A percentile compares a stretch with the other conserved stretches of the same genome.
Conservation (phyloP, 2,329 filamentous ascomycete species). For the Aspergillus phoenicis region DNA sequence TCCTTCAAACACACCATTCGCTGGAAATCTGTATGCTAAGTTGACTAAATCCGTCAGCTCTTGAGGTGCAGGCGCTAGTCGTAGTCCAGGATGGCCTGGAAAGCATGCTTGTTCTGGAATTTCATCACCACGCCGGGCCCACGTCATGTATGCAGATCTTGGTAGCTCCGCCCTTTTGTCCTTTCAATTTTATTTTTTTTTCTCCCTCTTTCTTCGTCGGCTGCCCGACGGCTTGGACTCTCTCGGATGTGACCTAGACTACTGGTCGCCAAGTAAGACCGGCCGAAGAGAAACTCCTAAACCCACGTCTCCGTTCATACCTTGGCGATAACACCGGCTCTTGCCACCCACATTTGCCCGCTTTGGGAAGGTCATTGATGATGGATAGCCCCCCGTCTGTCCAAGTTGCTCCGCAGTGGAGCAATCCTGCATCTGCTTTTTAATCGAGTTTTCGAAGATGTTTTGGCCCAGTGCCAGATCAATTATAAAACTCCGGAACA, state of each 20-base stretch:
- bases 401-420: slow-evolving; percentile 7
- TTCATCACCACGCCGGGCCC: slow-evolving; percentile 1
- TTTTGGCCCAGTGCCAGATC: neutral
- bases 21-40: neutral
- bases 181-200: neutral
- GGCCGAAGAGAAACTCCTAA: slow-evolving; percentile 2
- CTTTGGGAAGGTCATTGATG: slow-evolving; percentile 2
- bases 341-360: slow-evolving; percentile 7
- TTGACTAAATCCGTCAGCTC: slow-evolving; percentile 6
- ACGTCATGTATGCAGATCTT: slow-evolving; percentile 2
- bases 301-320: neutral
- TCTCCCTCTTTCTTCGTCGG: neutral
- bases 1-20: slow-evolving; percentile 1
- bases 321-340: neutral
- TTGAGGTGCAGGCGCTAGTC: neutral
- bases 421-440: neutral
- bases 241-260: slow-evolving; percentile 7
- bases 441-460: slow-evolving; percentile 4
- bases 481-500: neutral
- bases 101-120: slow-evolving; percentile 5
- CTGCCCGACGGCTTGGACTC: slow-evolving; percentile 3
- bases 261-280: slow-evolving; percentile 7
- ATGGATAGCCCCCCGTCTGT: slow-evolving; percentile 4
- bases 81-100: slow-evolving; percentile 5
- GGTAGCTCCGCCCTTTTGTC: neutral